These are phyloP conservation scores for Capsicum chinense DNA, from an alignment of 257 asterid species.

Conservation along the genomic window DNA sequence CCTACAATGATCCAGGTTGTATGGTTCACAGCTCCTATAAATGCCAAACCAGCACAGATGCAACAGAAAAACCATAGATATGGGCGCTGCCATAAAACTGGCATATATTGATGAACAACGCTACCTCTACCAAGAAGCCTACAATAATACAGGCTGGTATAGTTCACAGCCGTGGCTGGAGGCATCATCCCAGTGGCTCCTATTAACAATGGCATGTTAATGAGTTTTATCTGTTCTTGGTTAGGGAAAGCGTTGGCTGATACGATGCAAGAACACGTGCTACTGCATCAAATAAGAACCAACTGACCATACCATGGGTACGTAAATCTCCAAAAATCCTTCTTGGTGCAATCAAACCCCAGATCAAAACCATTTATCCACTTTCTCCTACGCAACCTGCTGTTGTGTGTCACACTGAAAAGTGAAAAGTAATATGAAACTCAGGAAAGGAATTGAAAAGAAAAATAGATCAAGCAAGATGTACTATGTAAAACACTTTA, in stretches of 20 bases:
- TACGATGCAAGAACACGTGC: constrained; percentile 73
- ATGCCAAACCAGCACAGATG: too few relatives aligned
- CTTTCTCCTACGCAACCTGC: constrained; percentile 22
- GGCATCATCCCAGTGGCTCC: constrained; percentile 79
- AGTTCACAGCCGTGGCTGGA: constrained; percentile 84
- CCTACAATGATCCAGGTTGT: constrained; percentile 79
- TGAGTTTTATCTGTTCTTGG: constrained; percentile 66
- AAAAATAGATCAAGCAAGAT: background rate
- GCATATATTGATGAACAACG: too few relatives aligned
- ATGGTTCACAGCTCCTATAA: too few relatives aligned
- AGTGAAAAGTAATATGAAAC: background rate
- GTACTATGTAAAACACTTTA: constrained; percentile 10
- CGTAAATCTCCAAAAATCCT: constrained; percentile 71
- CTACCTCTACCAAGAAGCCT: constrained; percentile 46
- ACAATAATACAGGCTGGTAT: constrained; percentile 74
- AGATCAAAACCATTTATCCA: constrained; percentile 39
- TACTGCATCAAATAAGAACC: constrained; percentile 76
- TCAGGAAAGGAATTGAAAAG: background rate
- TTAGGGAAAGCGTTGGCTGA: constrained; percentile 58
- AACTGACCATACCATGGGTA: constrained; percentile 55
- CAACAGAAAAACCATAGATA: too few relatives aligned
- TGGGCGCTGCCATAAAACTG: too few relatives aligned
- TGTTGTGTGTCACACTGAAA: background rate
- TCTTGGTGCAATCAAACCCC: constrained; percentile 83
- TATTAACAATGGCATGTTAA: constrained; percentile 75